Base-by-base conservation (phyloP, 345 rosid species). In the Capsella bursapastoris region DNA sequence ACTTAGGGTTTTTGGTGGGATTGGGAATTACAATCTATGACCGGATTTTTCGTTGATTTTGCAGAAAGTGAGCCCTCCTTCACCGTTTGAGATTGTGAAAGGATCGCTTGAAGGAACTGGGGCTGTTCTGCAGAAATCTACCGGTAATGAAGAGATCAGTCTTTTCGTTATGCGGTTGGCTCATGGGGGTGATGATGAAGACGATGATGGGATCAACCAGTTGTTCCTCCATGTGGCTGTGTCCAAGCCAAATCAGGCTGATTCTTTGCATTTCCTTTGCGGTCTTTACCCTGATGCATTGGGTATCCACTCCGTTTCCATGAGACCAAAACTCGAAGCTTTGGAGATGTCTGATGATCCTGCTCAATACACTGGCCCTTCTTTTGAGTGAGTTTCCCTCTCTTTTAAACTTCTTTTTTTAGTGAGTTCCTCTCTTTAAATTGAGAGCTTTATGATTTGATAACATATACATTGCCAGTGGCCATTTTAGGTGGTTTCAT, bases 261-360 rank as follows among this genome's bases (percentile, higher is more conserved):
- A 87, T 18, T 89, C 96, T 43, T 65, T 92, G 67, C 93, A 87
- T 68, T 89, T 94, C 73, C 88, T 92, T 4, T 94, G 99, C 22
- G 99, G 93, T 14, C 77, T 94, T 80, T 90, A 94, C 81, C 97
- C 97, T 0, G 99, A 94, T 73, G 97, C 97, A 0, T 71, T 92
- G 64, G 97, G 97, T 28, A 92, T 94, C 64, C 97, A 94, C 79
- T 90, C 97, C 1, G 86, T 94, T 76, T 86, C 93, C 2, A 64
- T 94, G 87, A 83, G 96, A 80, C 90, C 91, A 0, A 92, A 89
- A 77, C 70, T 75, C 4, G 91, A 84, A 28, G 40, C 66, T 55
- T 66, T 82, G 13, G 83, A 63, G 18, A 18, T 75, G 59, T 78
- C 80, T 63, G 81, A 66, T 64, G 82, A 50, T 70, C 82, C 87